Percentiles rank a stretch among this genome's conserved stretches.
Conservation (phyloP, 805 yeast species). For the Clavispora carvajalis region DNA sequence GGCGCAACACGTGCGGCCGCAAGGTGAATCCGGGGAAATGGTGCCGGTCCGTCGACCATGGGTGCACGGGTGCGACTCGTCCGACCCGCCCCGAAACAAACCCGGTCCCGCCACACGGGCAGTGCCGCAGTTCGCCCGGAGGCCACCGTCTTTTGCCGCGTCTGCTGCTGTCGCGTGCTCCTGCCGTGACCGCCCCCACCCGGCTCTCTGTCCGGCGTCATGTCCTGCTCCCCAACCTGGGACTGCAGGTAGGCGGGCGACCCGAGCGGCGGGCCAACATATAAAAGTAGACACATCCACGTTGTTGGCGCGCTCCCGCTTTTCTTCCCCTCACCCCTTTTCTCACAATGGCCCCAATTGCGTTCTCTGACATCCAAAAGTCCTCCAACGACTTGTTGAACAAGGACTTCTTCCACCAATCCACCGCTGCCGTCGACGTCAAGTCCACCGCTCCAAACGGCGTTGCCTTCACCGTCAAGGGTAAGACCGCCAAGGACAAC, state of each 20-base stretch:
- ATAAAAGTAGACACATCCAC: slow-evolving; percentile 13
- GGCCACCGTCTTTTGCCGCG: too few relatives aligned
- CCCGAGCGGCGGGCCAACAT: neutral
- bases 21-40: slow-evolving; percentile 1
- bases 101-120: neutral
- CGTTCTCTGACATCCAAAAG: slow-evolving; percentile 90
- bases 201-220: neutral
- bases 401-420: slow-evolving; percentile 88
- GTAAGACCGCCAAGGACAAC: slow-evolving; percentile 76
- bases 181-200: neutral
- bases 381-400: slow-evolving; percentile 84
- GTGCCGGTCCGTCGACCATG: neutral
- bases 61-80: neutral
- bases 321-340: slow-evolving; percentile 2
- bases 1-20: neutral
- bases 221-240: neutral
- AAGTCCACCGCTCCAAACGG: slow-evolving; percentile 95
- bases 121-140: too few relatives aligned
- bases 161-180: neutral
- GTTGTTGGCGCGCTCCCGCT: slow-evolving; percentile 3
- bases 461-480: slow-evolving; percentile 89
- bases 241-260: neutral
- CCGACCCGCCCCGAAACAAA: neutral
- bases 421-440: slow-evolving; percentile 83
- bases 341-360: slow-evolving; percentile 58